Conservation (phyloP, 148 eudicot genomes). For the Heliosperma pusillum region DNA sequence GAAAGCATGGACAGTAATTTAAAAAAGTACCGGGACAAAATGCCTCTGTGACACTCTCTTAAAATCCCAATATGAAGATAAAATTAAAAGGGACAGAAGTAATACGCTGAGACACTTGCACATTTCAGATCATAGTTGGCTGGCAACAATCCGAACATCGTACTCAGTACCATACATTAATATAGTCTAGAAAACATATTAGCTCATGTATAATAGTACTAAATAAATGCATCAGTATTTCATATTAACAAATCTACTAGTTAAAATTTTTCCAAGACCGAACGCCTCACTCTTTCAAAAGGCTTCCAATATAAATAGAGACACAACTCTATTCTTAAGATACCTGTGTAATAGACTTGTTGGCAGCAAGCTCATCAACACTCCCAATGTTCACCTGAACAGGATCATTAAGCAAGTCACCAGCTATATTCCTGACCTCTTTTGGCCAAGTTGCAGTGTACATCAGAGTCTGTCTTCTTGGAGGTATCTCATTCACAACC, state of each 20-base stretch:
- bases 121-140: background rate
- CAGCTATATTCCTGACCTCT: slow-evolving; percentile 84
- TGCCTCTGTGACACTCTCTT: background rate
- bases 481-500: slow-evolving; percentile 96
- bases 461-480: slow-evolving; percentile 93
- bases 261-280: background rate
- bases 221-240: background rate
- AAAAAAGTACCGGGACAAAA: background rate
- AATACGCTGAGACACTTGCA: background rate
- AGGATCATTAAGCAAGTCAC: slow-evolving; percentile 83
- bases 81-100: background rate
- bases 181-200: background rate
- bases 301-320: background rate
- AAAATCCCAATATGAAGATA: background rate
- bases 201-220: background rate
- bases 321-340: background rate
- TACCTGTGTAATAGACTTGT: slow-evolving; percentile 97
- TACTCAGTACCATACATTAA: background rate
- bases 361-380: slow-evolving; percentile 90
- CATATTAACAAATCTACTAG: background rate
- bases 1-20: background rate
- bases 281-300: background rate
- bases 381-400: slow-evolving; percentile 95
- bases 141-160: background rate
- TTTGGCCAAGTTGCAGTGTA: slow-evolving; percentile 99